Evolutionary conservation across 306 rosid genomes (phyloP).

Genomic region (Arachis hypogaea): DNA sequence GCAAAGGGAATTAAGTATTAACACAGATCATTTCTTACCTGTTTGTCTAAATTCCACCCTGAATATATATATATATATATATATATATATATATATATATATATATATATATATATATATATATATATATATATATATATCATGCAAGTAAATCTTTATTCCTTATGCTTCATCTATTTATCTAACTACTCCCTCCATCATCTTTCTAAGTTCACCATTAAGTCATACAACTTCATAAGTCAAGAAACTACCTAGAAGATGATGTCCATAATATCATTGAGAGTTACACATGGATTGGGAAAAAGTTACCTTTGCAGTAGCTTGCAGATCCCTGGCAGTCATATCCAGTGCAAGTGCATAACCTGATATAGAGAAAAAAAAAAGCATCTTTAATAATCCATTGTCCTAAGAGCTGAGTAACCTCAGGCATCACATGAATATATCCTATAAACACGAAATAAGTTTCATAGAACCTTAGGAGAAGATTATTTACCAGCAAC

Average conservation of each 20-base stretch:
- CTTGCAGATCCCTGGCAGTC: conserved; percentile 95
- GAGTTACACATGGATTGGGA: background rate
- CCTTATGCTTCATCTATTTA: background rate
- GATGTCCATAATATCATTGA: background rate
- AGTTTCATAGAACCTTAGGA: background rate
- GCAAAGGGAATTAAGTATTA: background rate
- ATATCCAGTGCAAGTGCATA: conserved; percentile 95
- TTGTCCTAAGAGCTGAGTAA: too few species aligned
- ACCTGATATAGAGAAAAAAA: conserved; percentile 48
- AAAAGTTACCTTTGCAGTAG: conserved; percentile 71
- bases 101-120: too few species aligned
- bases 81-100: too few species aligned
- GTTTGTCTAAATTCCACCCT: too few species aligned
- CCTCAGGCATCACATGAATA: background rate
- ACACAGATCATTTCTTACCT: conserved; percentile 15
- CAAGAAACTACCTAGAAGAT: background rate
- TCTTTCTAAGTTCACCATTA: background rate
- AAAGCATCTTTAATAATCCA: conserved; percentile 12
- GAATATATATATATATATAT: too few species aligned
- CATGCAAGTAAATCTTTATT: background rate
- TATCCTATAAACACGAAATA: background rate
- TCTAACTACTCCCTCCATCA: background rate
- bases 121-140: too few species aligned
- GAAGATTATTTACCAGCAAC: conserved; percentile 61
- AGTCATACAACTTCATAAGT: background rate